A percentile compares a stretch with the other conserved stretches of the same genome.
phyloP scores from a whole-genome alignment of 2,329 filamentous ascomycete species.

The Penicillium sp. region DNA sequence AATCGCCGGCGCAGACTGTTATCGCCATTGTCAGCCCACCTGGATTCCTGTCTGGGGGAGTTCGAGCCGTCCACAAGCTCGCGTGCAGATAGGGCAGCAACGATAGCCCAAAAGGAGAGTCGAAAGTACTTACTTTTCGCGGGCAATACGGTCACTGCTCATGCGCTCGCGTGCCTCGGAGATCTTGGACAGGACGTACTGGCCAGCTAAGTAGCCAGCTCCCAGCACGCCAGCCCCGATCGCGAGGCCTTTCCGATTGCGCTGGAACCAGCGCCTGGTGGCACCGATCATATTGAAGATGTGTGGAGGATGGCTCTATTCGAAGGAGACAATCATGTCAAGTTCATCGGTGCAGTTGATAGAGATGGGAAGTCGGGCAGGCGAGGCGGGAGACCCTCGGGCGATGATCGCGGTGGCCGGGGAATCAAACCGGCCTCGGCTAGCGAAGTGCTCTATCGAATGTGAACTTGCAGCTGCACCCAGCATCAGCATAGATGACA shows the following conservation, averaged over 20 bases:
- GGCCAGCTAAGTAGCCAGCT: constrained; percentile 84
- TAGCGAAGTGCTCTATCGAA: constrained; percentile 15
- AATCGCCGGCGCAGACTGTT: constrained; percentile 86
- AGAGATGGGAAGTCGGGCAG: constrained; percentile 9
- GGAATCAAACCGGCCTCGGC: constrained; percentile 30
- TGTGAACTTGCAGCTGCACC: background rate
- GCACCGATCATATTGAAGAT: constrained; percentile 60
- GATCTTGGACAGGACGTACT: constrained; percentile 90
- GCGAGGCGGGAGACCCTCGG: constrained; percentile 16
- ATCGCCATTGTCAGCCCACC: constrained; percentile 11
- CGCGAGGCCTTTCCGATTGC: constrained; percentile 86
- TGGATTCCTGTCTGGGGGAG: constrained; percentile 4
- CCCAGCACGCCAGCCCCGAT: constrained; percentile 84
- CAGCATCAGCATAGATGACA: background rate
- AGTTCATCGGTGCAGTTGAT: constrained; percentile 3
- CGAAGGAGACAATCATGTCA: background rate
- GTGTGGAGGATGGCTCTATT: background rate
- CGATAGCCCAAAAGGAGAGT: background rate
- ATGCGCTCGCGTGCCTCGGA: constrained; percentile 92
- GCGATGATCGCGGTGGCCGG: constrained; percentile 15
- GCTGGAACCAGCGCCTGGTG: constrained; percentile 85
- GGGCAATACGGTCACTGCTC: constrained; percentile 91
- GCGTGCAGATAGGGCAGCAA: constrained; percentile 2
- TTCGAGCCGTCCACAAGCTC: constrained; percentile 11
- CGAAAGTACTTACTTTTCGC: constrained; percentile 74